Conservation (phyloP, 306 rosid genomes). For the Clitoria ternatea region DNA sequence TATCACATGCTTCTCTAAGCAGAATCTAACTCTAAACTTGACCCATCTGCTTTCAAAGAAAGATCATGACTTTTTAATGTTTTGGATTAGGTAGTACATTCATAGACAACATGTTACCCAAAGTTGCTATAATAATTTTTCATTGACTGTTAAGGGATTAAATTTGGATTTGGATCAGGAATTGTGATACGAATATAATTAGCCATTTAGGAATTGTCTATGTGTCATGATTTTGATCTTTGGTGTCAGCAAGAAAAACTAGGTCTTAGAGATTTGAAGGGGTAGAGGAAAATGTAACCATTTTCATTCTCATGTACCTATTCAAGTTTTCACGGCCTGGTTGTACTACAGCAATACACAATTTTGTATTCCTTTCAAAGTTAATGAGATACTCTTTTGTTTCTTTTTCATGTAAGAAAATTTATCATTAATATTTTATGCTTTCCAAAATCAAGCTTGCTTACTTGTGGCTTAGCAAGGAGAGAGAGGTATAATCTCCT, state of each 20-base stretch:
- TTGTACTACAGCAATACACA: too few species aligned
- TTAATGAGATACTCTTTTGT: too few species aligned
- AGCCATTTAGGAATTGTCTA: too few species aligned
- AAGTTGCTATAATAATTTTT: background rate
- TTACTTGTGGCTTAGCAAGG: background rate
- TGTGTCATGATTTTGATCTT: background rate
- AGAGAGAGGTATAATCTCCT: too few species aligned
- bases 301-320: too few species aligned
- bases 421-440: too few species aligned
- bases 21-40: background rate
- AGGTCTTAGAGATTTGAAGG: background rate
- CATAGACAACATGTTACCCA: background rate
- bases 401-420: too few species aligned
- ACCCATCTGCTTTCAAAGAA: background rate
- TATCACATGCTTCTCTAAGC: background rate
- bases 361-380: too few species aligned
- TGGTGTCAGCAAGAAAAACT: too few species aligned
- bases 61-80: background rate
- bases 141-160: background rate
- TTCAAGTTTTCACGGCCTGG: too few species aligned
- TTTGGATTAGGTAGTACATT: background rate
- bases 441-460: background rate
- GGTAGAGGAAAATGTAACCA: background rate
- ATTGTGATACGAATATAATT: too few species aligned
- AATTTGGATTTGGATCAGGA: background rate